Percentiles rank a stretch among this genome's conserved stretches.
phyloP scores from a whole-genome alignment of 768 basidiomycete genomes.

The Terana coerulea region DNA sequence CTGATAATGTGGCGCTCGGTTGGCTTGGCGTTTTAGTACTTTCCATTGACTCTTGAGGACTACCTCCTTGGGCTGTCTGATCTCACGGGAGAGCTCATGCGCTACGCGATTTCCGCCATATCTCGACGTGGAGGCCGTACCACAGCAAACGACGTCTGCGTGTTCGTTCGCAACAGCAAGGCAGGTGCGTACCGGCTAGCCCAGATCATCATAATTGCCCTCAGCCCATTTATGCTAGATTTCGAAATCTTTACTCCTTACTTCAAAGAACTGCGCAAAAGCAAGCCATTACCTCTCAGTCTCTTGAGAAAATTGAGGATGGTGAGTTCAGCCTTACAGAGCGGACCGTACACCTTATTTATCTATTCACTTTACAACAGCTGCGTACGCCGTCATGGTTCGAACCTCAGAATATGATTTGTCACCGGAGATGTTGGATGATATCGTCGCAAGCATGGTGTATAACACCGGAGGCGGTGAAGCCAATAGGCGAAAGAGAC shows the following conservation, averaged over 20 bases:
- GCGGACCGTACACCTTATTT: no score
- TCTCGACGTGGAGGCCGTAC: slow-evolving; percentile 59
- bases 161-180: slow-evolving; percentile 71
- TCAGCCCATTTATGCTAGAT: slow-evolving; percentile 40
- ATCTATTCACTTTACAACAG: slow-evolving; percentile 33
- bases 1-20: background rate
- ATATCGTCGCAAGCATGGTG: slow-evolving; percentile 47
- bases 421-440: slow-evolving; percentile 63
- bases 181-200: slow-evolving; percentile 43
- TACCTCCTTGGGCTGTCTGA: slow-evolving; percentile 93
- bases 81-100: slow-evolving; percentile 96
- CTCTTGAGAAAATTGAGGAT: slow-evolving; percentile 93
- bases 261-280: slow-evolving; percentile 79
- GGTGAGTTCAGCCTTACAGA: slow-evolving; percentile 50
- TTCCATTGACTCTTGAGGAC: slow-evolving; percentile 73
- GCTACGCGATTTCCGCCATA: slow-evolving; percentile 85
- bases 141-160: slow-evolving; percentile 60
- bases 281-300: slow-evolving; percentile 78
- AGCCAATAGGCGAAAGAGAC: slow-evolving; percentile 14
- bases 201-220: background rate
- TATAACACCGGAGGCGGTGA: slow-evolving; percentile 7
- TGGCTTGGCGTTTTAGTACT: slow-evolving; percentile 60
- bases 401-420: slow-evolving; percentile 73
- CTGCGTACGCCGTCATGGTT: slow-evolving; percentile 68
- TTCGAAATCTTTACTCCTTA: slow-evolving; percentile 75